Conservation (phyloP, 225 moss, liverwort and hornwort species). For the Lunularia cruciata region DNA sequence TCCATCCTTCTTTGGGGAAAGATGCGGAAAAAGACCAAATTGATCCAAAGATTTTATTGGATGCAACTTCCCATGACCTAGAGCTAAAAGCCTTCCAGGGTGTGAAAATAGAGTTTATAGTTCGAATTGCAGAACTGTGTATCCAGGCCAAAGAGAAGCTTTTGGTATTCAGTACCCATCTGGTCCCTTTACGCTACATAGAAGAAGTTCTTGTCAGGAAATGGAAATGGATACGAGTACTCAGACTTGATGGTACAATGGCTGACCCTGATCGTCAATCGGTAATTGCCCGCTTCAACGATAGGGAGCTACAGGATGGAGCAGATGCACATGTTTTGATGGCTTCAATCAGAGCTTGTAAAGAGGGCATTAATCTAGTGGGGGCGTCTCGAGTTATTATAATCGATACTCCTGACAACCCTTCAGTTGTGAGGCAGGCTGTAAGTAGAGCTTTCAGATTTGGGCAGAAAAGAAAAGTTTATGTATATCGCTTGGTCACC, state of each 20-base stretch:
- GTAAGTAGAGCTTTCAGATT: slow-evolving; percentile 90
- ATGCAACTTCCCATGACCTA: not conserved
- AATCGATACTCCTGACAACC: slow-evolving; percentile 79
- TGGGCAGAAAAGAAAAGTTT: slow-evolving; percentile 79
- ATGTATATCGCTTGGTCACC: slow-evolving; percentile 75
- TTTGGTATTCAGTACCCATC: slow-evolving; percentile 71
- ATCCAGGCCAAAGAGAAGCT: slow-evolving; percentile 57
- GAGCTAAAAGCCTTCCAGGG: slow-evolving; percentile 40
- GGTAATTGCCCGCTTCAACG: slow-evolving; percentile 52
- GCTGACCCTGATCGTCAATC: slow-evolving; percentile 53
- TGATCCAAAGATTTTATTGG: not conserved
- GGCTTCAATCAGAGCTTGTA: slow-evolving; percentile 89
- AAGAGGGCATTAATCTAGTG: slow-evolving; percentile 83
- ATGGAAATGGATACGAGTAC: slow-evolving; percentile 52
- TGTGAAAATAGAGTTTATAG: slow-evolving; percentile 64
- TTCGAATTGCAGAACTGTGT: slow-evolving; percentile 58
- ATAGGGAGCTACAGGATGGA: not conserved
- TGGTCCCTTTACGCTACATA: slow-evolving; percentile 56
- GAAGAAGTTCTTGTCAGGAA: slow-evolving; percentile 39
- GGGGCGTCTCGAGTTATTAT: slow-evolving; percentile 88
- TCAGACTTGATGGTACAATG: slow-evolving; percentile 74
- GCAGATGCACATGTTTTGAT: slow-evolving; percentile 46
- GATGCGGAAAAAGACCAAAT: not conserved
- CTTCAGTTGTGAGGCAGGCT: slow-evolving; percentile 73
- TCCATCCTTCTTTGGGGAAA: slow-evolving; percentile 40